Evolutionary conservation across 176 grass and related monocot genomes (phyloP).

Genomic region (Avena sativa): DNA sequence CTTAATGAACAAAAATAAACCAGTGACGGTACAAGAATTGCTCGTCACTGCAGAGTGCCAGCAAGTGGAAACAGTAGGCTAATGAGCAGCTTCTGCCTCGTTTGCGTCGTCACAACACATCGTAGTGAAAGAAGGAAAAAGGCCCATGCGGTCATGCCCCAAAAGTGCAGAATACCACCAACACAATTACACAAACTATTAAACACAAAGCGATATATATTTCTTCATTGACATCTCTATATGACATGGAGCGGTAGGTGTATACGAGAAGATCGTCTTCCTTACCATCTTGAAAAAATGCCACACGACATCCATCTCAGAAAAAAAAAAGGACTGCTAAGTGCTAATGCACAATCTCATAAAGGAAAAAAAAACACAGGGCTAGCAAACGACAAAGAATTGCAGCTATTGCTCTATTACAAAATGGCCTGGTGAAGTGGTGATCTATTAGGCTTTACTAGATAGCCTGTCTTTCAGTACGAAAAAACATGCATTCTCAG

Average conservation of each 20-base stretch:
- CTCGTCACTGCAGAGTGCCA: too few species aligned
- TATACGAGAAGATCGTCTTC: not conserved
- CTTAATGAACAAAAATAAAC: too few species aligned
- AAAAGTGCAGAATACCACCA: not conserved
- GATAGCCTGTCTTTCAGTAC: conserved; percentile 27
- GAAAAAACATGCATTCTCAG: conserved; percentile 24
- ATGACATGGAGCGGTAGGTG: not conserved
- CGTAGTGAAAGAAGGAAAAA: not conserved
- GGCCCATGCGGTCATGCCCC: not conserved
- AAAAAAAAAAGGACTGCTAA: not conserved
- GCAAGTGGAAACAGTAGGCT: too few species aligned
- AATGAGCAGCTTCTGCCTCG: too few species aligned
- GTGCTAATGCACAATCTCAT: conserved; percentile 2
- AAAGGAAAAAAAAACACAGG: not conserved
- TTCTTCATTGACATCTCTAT: not conserved
- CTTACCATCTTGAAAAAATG: not conserved
- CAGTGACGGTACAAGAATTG: too few species aligned
- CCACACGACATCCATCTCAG: not conserved
- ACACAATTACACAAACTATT: not conserved
- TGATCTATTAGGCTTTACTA: conserved; percentile 33
- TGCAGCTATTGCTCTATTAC: conserved; percentile 22
- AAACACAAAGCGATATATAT: not conserved
- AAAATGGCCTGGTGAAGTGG: conserved; percentile 3
- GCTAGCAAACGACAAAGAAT: conserved; percentile 10
- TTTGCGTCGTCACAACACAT: not conserved